Conservation (phyloP, 2,329 filamentous ascomycete species). For the Leptoxyphium fumago region DNA sequence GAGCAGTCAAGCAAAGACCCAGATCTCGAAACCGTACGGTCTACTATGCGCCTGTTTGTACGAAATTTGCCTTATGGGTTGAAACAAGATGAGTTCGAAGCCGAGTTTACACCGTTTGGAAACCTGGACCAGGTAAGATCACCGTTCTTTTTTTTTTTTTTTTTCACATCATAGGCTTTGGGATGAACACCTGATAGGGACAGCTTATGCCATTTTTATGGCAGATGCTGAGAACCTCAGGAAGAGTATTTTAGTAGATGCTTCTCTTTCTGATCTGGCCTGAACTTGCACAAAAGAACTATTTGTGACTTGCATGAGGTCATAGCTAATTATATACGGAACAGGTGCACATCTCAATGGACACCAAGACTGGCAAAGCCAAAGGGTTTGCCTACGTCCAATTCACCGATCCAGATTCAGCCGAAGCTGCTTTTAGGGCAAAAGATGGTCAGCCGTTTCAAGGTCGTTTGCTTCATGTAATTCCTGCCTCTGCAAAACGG, state of each 20-base stretch:
- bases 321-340: constrained; percentile 1
- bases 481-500: constrained; percentile 71
- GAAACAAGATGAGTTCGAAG: constrained; percentile 60
- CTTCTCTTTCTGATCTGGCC: constrained; percentile 53
- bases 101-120: constrained; percentile 59
- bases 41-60: constrained; percentile 69
- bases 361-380: constrained; percentile 51
- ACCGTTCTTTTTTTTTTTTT: constrained; percentile 11
- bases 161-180: constrained; percentile 16
- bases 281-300: constrained; percentile 7
- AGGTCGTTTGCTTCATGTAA: constrained; percentile 78
- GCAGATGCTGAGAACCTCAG: constrained; percentile 77
- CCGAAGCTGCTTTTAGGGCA: constrained; percentile 62
- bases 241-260: constrained; percentile 99
- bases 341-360: constrained; percentile 74
- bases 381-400: constrained; percentile 88
- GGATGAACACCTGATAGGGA: constrained; percentile 99
- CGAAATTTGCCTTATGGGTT: constrained; percentile 75
- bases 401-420: constrained; percentile 56
- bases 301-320: constrained; percentile 11
- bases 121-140: constrained; percentile 71
- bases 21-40: constrained; percentile 45
- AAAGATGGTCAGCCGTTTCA: constrained; percentile 81
- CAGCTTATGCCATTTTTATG: constrained; percentile 66
- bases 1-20: constrained; percentile 25